phyloP scores from a whole-genome alignment of 441 rosid genomes.

The Metrosideros polymorpha region DNA sequence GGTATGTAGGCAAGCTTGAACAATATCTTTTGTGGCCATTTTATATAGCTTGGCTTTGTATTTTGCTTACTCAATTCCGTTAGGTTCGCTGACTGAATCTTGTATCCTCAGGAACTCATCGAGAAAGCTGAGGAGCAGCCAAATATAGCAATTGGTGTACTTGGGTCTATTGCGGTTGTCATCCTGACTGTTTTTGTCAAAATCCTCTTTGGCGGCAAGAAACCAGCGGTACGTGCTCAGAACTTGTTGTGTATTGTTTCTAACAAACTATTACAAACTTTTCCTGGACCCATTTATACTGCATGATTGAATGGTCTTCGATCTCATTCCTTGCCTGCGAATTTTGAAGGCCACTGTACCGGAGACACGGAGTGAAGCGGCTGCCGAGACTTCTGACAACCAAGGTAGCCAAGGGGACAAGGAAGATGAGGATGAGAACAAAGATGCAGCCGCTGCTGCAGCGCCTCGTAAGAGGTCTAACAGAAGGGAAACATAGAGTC shows the following conservation, averaged over 20 bases:
- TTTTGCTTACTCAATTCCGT: not conserved
- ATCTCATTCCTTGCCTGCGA: not conserved
- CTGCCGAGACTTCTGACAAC: not conserved
- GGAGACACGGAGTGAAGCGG: not conserved
- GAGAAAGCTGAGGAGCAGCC: constrained; percentile 11
- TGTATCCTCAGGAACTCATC: not conserved
- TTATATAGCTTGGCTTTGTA: not conserved
- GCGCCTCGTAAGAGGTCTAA: constrained; percentile 6
- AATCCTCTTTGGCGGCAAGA: constrained; percentile 7
- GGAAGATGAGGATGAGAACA: constrained; percentile 1
- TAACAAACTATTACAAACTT: not conserved
- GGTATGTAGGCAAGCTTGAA: constrained; percentile 1
- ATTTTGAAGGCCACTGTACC: constrained; percentile 7
- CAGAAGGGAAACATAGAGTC: constrained; percentile 11
- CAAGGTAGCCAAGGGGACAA: constrained; percentile 4
- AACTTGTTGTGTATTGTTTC: not conserved
- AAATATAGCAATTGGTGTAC: not conserved
- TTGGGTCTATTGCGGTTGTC: not conserved
- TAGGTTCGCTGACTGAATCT: not conserved
- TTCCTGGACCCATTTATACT: not conserved
- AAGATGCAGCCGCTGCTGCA: not conserved
- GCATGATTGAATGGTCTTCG: not conserved
- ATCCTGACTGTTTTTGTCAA: constrained; percentile 1
- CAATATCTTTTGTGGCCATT: not conserved
- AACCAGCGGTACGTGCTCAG: not conserved